phyloP scores from a whole-genome alignment of 306 rosid species.

The Carpinus viminea region DNA sequence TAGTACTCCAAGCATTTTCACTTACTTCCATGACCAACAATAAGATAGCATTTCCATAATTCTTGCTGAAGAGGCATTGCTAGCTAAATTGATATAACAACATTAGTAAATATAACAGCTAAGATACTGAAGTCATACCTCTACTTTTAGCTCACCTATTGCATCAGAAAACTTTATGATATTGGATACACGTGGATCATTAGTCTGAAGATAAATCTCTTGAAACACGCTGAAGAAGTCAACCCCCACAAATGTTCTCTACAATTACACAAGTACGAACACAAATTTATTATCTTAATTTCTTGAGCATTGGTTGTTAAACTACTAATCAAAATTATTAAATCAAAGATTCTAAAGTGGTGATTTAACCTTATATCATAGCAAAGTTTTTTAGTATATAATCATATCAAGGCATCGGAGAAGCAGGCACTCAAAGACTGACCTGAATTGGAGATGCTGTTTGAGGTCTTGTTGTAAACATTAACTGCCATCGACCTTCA shows the following conservation, averaged over 20 bases:
- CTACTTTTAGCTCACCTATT: constrained; percentile 96
- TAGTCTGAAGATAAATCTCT: constrained; percentile 81
- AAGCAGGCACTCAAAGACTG: constrained; percentile 1
- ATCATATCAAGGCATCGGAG: constrained; percentile 2
- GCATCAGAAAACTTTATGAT: constrained; percentile 87
- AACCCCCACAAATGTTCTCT: constrained; percentile 98
- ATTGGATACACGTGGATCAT: constrained; percentile 83
- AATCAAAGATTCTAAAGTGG: no score
- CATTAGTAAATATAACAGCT: neutral
- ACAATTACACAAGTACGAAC: constrained; percentile 31
- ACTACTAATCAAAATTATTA: no score
- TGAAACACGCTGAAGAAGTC: constrained; percentile 84
- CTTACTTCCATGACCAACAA: neutral
- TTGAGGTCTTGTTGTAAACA: constrained; percentile 93
- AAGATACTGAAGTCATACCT: constrained; percentile 48
- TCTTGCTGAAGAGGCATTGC: neutral
- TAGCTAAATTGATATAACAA: neutral
- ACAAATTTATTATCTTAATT: neutral
- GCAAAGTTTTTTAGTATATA: neutral
- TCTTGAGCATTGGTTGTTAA: neutral
- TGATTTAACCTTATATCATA: no score
- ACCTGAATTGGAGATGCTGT: constrained; percentile 95
- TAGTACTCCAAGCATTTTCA: no score
- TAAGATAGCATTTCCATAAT: neutral
- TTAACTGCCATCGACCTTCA: constrained; percentile 91